Evolutionary conservation across 2,329 filamentous ascomycete genomes (phyloP).

Genomic region (Elsinoe australis): DNA sequence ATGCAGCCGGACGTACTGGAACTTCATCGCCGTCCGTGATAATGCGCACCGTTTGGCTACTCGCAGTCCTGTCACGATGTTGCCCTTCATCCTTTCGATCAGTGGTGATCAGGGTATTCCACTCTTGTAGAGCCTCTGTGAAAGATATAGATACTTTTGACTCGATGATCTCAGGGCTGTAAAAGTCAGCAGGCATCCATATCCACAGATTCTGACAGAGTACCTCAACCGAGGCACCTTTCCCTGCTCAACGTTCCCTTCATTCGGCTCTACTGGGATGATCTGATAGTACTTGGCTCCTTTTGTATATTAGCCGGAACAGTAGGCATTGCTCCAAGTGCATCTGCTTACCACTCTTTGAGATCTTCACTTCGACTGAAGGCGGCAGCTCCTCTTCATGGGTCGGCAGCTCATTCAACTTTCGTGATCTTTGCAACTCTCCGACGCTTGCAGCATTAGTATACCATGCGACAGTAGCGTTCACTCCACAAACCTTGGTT

Average conservation of each 20-base stretch:
- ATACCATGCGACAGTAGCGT: conserved; percentile 3
- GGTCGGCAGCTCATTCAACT: conserved; percentile 15
- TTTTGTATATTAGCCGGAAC: too few relatives aligned
- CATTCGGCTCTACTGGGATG: neutral
- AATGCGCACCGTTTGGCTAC: conserved; percentile 9
- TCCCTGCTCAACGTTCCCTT: neutral
- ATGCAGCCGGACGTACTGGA: conserved; percentile 28
- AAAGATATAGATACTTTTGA: conserved; percentile 30
- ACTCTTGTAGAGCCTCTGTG: conserved; percentile 26
- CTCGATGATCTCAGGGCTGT: conserved; percentile 27
- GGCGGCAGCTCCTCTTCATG: conserved; percentile 21
- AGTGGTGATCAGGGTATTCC: conserved; percentile 23
- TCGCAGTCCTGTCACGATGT: conserved; percentile 18
- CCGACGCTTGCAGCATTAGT: neutral
- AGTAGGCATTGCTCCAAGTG: too few relatives aligned
- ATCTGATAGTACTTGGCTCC: conserved; percentile 20
- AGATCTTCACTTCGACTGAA: conserved; percentile 30
- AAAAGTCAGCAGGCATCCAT: neutral
- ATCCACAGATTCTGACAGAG: neutral
- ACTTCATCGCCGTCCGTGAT: conserved; percentile 20
- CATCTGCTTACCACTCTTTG: conserved; percentile 27
- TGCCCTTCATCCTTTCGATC: conserved; percentile 16
- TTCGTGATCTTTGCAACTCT: conserved; percentile 1
- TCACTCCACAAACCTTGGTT: conserved; percentile 11
- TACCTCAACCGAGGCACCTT: neutral